phyloP scores from a whole-genome alignment of 495 filamentous ascomycete genomes.

The Xylaria palmicola region DNA sequence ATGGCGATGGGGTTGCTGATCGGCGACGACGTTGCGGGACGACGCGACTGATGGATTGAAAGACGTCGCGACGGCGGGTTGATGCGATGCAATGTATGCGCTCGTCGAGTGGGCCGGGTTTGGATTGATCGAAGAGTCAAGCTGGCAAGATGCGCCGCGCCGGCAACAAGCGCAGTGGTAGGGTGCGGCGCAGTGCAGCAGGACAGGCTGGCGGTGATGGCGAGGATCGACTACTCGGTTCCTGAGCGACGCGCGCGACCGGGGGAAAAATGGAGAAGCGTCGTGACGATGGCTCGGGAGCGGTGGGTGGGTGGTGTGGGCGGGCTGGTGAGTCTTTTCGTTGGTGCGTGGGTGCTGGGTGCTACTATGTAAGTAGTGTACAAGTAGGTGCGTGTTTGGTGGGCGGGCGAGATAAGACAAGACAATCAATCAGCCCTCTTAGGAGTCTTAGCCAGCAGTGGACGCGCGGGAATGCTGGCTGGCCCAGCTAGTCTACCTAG shows the following conservation, averaged over 20 bases:
- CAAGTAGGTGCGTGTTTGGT: constrained; percentile 5
- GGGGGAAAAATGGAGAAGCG: constrained; percentile 37
- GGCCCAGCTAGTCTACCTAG: not conserved
- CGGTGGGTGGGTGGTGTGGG: constrained; percentile 18
- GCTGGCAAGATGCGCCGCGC: constrained; percentile 17
- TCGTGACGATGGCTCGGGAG: constrained; percentile 28
- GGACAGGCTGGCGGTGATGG: constrained; percentile 19
- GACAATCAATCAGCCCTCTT: too few species aligned
- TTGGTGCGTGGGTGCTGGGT: not conserved
- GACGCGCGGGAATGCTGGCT: not conserved
- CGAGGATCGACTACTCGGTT: constrained; percentile 34
- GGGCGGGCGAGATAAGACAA: constrained; percentile 17
- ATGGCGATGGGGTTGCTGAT: not conserved
- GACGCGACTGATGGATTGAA: constrained; percentile 8
- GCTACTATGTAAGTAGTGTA: too few species aligned
- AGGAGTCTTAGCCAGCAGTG: too few species aligned
- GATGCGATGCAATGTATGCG: not conserved
- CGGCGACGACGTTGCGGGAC: not conserved
- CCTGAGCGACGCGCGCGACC: constrained; percentile 42
- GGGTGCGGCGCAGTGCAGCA: constrained; percentile 26
- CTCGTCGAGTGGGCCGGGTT: not conserved
- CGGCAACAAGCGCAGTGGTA: constrained; percentile 17
- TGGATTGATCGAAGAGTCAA: constrained; percentile 10
- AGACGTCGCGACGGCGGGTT: not conserved
- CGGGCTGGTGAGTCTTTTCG: constrained; percentile 1